Percentiles rank a stretch among this genome's conserved stretches.
Conservation (phyloP, 352 stramenopile species). For the Nothophytophthora sp. region DNA sequence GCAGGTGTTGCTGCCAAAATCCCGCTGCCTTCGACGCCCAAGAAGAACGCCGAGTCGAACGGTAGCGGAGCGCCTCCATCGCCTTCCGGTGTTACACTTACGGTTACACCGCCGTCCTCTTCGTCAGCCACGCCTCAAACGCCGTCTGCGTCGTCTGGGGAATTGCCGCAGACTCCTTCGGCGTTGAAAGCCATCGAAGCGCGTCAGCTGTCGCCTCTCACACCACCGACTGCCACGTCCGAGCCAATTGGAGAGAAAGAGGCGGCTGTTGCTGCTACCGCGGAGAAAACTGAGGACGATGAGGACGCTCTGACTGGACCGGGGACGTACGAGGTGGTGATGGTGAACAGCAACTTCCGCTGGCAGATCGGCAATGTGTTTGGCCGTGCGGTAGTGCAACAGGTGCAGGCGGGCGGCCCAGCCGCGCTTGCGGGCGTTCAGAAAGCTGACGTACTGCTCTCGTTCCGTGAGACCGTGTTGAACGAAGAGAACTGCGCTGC, state of each 20-base stretch:
- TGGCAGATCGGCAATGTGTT: constrained; percentile 89
- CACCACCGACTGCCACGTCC: constrained; percentile 20
- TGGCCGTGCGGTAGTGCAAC: constrained; percentile 79
- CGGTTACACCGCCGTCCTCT: constrained; percentile 21
- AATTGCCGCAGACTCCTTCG: constrained; percentile 36
- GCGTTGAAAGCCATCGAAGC: constrained; percentile 50
- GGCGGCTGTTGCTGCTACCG: background rate
- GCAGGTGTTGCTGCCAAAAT: constrained; percentile 23
- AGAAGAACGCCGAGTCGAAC: constrained; percentile 8
- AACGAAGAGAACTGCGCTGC: constrained; percentile 77
- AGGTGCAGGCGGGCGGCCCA: constrained; percentile 64
- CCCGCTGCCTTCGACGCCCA: constrained; percentile 5
- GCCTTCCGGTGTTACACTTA: constrained; percentile 11
- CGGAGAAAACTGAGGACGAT: constrained; percentile 9
- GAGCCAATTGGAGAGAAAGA: constrained; percentile 6
- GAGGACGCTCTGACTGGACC: constrained; percentile 55
- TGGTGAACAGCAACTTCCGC: constrained; percentile 68
- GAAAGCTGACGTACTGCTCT: constrained; percentile 85
- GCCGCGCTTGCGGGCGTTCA: constrained; percentile 73
- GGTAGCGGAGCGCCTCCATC: constrained; percentile 7
- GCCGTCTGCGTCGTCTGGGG: constrained; percentile 32
- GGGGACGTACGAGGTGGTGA: constrained; percentile 83
- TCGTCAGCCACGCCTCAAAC: constrained; percentile 17
- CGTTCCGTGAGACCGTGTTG: constrained; percentile 69
- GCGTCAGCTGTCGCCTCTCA: constrained; percentile 58